These are phyloP conservation scores for Vanrija sp. DNA, from an alignment of 1,284 basidiomycete genomes.

Conservation along the genomic window DNA sequence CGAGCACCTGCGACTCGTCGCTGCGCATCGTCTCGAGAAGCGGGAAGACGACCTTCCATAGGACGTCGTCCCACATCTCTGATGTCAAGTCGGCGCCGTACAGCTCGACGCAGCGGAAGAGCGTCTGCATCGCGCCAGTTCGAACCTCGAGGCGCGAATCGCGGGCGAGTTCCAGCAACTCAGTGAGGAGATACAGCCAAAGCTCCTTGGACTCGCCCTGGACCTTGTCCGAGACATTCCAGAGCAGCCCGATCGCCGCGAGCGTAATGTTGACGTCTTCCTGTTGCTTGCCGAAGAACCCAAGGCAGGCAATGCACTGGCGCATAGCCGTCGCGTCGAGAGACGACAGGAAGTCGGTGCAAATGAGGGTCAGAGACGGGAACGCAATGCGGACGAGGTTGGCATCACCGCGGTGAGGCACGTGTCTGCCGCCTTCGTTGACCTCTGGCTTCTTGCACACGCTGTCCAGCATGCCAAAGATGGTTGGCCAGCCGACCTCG, in stretches of 20 bases:
- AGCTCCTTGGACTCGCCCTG: constrained; percentile 73
- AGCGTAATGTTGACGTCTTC: constrained; percentile 91
- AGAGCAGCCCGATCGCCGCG: constrained; percentile 82
- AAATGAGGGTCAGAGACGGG: constrained; percentile 88
- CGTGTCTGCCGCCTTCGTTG: background rate
- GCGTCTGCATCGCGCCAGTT: constrained; percentile 86
- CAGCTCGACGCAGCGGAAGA: constrained; percentile 89
- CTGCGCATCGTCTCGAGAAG: constrained; percentile 68
- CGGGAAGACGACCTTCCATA: constrained; percentile 86
- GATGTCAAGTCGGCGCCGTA: constrained; percentile 78
- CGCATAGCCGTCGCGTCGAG: constrained; percentile 76
- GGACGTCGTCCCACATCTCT: constrained; percentile 79
- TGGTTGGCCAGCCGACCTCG: constrained; percentile 83
- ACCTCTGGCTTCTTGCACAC: constrained; percentile 56
- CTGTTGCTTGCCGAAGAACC: constrained; percentile 81
- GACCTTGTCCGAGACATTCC: constrained; percentile 90
- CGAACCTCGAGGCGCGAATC: constrained; percentile 83
- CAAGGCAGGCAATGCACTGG: constrained; percentile 81
- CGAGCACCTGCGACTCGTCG: constrained; percentile 84
- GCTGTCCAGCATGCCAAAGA: constrained; percentile 83
- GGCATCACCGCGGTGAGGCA: constrained; percentile 30
- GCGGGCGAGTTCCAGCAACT: constrained; percentile 74
- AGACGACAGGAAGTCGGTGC: constrained; percentile 76
- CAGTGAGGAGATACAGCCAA: constrained; percentile 86
- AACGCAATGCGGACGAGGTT: constrained; percentile 66